Percentiles rank a stretch among this genome's conserved stretches.
Conservation (phyloP, 345 rosid species). For the Pugionium cornutum region DNA sequence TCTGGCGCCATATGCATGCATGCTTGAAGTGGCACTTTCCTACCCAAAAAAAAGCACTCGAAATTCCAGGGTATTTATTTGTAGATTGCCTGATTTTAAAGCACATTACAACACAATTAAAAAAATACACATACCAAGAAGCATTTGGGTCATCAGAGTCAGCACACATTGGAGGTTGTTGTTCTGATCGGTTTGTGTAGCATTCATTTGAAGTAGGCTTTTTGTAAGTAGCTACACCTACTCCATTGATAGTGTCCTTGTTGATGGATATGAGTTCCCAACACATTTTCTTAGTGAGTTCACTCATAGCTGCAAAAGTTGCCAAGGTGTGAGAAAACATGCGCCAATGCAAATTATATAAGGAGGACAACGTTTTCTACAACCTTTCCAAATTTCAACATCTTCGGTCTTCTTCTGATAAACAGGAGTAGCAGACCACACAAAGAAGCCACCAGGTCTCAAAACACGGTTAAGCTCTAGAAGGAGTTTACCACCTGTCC, state of each 20-base stretch:
- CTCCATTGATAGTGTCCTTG: constrained; percentile 70
- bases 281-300: constrained; percentile 77
- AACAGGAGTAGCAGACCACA: constrained; percentile 99
- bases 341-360: constrained; percentile 23
- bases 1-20: constrained; percentile 86
- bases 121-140: constrained; percentile 58
- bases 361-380: constrained; percentile 3
- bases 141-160: constrained; percentile 91
- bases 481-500: constrained; percentile 85
- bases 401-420: constrained; percentile 79
- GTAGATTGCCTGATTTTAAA: background rate
- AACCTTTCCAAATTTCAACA: constrained; percentile 90
- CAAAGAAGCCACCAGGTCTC: constrained; percentile 89
- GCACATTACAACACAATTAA: background rate
- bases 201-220: constrained; percentile 86
- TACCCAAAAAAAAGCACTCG: constrained; percentile 28
- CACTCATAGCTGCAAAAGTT: constrained; percentile 72
- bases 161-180: constrained; percentile 72
- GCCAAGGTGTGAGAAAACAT: constrained; percentile 29
- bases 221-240: constrained; percentile 73
- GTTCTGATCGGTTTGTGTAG: constrained; percentile 67
- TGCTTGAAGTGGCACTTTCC: constrained; percentile 86
- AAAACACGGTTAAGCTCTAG: constrained; percentile 83
- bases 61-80: constrained; percentile 5
- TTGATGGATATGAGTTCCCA: constrained; percentile 80